phyloP scores from a whole-genome alignment of 306 rosid species.

The Astragalus glycyphyllos region DNA sequence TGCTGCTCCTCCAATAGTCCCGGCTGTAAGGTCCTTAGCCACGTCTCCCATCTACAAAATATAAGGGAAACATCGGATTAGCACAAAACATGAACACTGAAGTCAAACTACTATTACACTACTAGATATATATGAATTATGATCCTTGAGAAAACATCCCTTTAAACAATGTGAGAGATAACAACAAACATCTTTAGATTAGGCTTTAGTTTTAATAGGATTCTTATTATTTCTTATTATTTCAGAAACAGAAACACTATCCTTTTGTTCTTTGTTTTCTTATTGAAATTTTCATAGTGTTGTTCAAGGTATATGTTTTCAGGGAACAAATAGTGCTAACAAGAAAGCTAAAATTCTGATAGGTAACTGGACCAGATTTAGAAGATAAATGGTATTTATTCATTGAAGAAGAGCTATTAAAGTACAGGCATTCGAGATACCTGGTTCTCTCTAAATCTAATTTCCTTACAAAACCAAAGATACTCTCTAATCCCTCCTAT shows the following conservation, averaged over 20 bases:
- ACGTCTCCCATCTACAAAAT: constrained; percentile 83
- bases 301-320: constrained; percentile 18
- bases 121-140: not conserved
- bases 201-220: not conserved
- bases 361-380: too few relatives aligned
- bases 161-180: constrained; percentile 23
- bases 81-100: constrained; percentile 18
- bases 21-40: constrained; percentile 88
- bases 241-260: not conserved
- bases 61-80: constrained; percentile 3
- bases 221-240: not conserved
- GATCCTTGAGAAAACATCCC: constrained; percentile 24
- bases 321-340: not conserved
- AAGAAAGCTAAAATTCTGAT: not conserved
- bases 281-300: not conserved
- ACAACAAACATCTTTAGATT: not conserved
- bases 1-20: constrained; percentile 92
- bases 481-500: too few relatives aligned
- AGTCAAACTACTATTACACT: not conserved
- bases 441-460: too few relatives aligned
- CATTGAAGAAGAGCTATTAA: too few relatives aligned
- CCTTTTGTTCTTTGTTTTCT: not conserved
- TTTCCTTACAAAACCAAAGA: too few relatives aligned
- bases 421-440: too few relatives aligned
- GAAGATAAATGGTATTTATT: too few relatives aligned